A percentile compares a stretch with the other conserved stretches of the same genome.
phyloP scores from a whole-genome alignment of 345 rosid species.

The Laguncularia racemosa region DNA sequence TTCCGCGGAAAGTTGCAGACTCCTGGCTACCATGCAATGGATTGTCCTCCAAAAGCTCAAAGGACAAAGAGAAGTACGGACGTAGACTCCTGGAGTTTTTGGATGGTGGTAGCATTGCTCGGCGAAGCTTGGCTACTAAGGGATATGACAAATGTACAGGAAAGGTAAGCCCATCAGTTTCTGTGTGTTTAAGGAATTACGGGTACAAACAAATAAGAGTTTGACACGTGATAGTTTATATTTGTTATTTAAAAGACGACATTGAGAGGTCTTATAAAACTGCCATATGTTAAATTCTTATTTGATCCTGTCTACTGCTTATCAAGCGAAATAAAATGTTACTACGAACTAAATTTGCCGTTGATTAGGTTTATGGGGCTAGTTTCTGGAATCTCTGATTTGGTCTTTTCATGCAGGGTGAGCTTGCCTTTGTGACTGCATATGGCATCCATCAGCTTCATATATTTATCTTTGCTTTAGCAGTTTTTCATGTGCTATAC shows the following conservation, averaged over 20 bases:
- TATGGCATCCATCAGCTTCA: conserved; percentile 94
- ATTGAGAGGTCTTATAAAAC: too few species aligned
- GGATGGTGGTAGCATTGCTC: conserved; percentile 19
- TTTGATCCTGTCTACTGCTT: too few species aligned
- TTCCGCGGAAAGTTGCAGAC: conserved; percentile 34
- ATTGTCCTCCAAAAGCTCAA: background rate
- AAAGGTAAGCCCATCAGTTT: conserved; percentile 21
- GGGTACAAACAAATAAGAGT: too few species aligned
- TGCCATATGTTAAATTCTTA: too few species aligned
- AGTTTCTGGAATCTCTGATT: too few species aligned
- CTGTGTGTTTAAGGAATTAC: too few species aligned
- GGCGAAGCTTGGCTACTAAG: conserved; percentile 45
- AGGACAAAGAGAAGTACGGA: background rate
- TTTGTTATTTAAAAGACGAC: too few species aligned
- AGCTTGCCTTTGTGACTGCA: conserved; percentile 69
- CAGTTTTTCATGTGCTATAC: conserved; percentile 63
- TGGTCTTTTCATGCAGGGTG: conserved; percentile 34
- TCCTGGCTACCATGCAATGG: conserved; percentile 63
- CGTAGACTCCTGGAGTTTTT: conserved; percentile 26
- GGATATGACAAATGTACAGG: conserved; percentile 39
- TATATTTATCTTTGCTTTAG: conserved; percentile 68
- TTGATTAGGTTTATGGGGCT: too few species aligned
- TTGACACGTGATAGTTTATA: too few species aligned
- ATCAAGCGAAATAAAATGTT: too few species aligned
- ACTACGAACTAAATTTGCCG: too few species aligned